Evolutionary conservation across 164 flowering plant species (phyloP).

Genomic region (Litsea cubeba): DNA sequence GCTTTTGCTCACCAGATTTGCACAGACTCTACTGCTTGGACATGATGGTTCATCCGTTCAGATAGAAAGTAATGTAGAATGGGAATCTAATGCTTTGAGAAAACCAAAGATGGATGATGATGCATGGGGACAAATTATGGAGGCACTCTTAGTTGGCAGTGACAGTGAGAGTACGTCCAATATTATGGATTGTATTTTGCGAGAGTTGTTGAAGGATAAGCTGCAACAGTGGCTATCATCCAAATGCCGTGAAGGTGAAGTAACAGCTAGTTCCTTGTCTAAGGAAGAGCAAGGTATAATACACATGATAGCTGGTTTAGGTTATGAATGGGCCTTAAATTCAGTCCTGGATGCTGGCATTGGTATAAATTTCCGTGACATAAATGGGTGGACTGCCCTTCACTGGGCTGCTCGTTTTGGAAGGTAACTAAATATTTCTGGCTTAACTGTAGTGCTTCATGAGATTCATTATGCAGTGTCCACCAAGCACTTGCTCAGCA

Average conservation of each 20-base stretch:
- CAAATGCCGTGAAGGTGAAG: slow-evolving; percentile 24
- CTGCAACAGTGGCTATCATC: slow-evolving; percentile 66
- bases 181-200: slow-evolving; percentile 60
- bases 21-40: slow-evolving; percentile 58
- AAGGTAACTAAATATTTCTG: slow-evolving; percentile 41
- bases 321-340: slow-evolving; percentile 90
- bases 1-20: slow-evolving; percentile 60
- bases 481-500: neutral
- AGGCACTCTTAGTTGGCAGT: slow-evolving; percentile 56
- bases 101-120: slow-evolving; percentile 42
- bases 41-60: slow-evolving; percentile 20
- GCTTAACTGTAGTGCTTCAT: neutral
- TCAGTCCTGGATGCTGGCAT: slow-evolving; percentile 67
- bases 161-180: slow-evolving; percentile 43
- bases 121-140: slow-evolving; percentile 53
- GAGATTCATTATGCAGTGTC: neutral
- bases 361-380: slow-evolving; percentile 79
- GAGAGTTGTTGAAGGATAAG: slow-evolving; percentile 76
- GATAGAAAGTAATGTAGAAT: slow-evolving; percentile 28
- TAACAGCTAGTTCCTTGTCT: slow-evolving; percentile 49
- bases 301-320: slow-evolving; percentile 87
- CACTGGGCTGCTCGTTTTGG: slow-evolving; percentile 99
- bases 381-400: slow-evolving; percentile 94
- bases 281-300: slow-evolving; percentile 92
- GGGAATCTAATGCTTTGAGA: slow-evolving; percentile 22